Base-by-base conservation (phyloP, 106 monocot genomes). In the Dendrobium chrysotoxum region DNA sequence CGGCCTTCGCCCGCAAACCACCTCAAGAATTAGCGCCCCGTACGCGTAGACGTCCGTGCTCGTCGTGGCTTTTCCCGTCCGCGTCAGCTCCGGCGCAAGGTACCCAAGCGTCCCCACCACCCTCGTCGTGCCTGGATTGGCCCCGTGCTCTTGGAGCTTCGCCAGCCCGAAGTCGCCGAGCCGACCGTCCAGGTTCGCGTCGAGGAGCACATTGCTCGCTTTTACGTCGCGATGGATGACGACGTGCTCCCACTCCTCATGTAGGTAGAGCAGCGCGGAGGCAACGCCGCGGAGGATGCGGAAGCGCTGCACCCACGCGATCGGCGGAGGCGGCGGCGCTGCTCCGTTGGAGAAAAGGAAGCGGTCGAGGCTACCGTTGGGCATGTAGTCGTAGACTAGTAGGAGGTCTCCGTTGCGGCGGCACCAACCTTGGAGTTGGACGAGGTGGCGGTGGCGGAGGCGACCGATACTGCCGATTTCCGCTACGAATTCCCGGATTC, bases 171-270 rank as follows among this genome's bases (percentile, higher is more conserved):
- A 94, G 82, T 91, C 91, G 25, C 91, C 91, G 23, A 94, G 88
- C 61, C 89, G 74, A 16, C 91, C 91, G 72, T 86, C 85, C 81
- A 94, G 76, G 28, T 94, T 91, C 25, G 75, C 87, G 89, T 94
- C 94, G 64, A 94, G 94, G 23, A 94, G 85, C 41, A 94, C 91
- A 81, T 94, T 94, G 87, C 94, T 94, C 1, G 94, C 91, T 81
- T 94, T 94, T 20, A 94, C 86, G 85, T 94, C 94, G 21, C 94
- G 87, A 87, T 94, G 94, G 85, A 91, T 80, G 41, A 94, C 94
- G 0, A 94, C 86, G 77, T 82, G 82, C 78, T 94, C 94, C 45
- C 45, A 42, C 25, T 75, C 75, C 23, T 75, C 75, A 40, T 75
- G 75, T 9, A 75, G 75, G 75, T 75, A 75, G 44, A 75, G 75